Evolutionary conservation across 306 rosid species (phyloP).

Genomic region (Lathyrus oleraceus): DNA sequence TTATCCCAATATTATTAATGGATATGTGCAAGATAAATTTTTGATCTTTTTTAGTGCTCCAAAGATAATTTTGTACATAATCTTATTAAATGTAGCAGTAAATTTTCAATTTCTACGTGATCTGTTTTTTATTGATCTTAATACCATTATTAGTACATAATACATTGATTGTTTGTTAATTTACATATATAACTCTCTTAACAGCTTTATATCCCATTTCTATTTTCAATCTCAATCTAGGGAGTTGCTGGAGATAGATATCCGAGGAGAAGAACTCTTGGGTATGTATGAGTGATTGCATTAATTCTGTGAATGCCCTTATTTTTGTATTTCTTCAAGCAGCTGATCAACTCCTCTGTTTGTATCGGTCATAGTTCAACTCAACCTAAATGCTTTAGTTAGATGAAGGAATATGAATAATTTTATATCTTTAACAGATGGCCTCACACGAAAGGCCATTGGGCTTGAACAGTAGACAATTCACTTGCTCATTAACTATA

Average conservation of each 20-base stretch:
- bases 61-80: conserved; percentile 6
- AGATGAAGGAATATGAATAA: conserved; percentile 3
- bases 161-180: conserved; percentile 8
- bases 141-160: conserved; percentile 14
- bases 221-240: conserved; percentile 47
- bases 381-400: conserved; percentile 30
- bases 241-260: conserved; percentile 44
- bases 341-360: conserved; percentile 11
- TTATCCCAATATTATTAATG: conserved; percentile 12
- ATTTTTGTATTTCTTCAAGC: conserved; percentile 21
- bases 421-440: conserved; percentile 3
- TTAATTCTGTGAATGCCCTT: conserved; percentile 15
- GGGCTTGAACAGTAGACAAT: conserved; percentile 21
- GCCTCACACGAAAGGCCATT: conserved; percentile 4
- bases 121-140: conserved; percentile 25
- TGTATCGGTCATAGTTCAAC: conserved; percentile 26
- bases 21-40: conserved; percentile 5
- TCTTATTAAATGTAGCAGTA: background rate
- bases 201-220: conserved; percentile 19
- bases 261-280: conserved; percentile 57
- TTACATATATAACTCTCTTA: conserved; percentile 7
- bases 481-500: background rate
- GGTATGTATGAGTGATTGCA: conserved; percentile 52
- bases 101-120: conserved; percentile 8
- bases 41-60: conserved; percentile 19